These are phyloP conservation scores for Diaporthe sp. DNA, from an alignment of 2,329 filamentous ascomycete species.

Conservation along the genomic window DNA sequence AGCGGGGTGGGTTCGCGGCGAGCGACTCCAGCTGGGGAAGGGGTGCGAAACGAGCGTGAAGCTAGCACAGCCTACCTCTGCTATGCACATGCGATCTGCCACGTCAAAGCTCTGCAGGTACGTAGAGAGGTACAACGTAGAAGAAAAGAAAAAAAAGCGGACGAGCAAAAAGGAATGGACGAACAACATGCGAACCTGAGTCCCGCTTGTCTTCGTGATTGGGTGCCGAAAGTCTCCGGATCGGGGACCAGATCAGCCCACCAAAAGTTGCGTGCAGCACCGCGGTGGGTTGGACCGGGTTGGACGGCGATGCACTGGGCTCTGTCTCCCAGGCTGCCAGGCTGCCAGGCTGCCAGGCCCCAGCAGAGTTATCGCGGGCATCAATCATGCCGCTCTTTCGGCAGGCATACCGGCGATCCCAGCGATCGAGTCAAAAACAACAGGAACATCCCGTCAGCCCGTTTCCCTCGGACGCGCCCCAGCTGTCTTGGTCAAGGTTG, in stretches of 20 bases:
- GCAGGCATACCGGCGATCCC: conserved; percentile 25
- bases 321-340: neutral
- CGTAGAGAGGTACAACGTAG: neutral
- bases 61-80: conserved; percentile 23
- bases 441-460: conserved; percentile 22
- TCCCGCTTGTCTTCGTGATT: conserved; percentile 1
- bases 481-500: conserved; percentile 5
- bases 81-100: conserved; percentile 7
- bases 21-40: conserved; percentile 15
- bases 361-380: conserved; percentile 19
- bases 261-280: conserved; percentile 15
- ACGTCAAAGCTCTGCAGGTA: conserved; percentile 24
- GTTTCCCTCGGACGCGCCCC: conserved; percentile 5
- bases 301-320: conserved; percentile 15
- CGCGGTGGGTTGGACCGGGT: neutral
- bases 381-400: conserved; percentile 27
- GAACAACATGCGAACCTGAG: neutral
- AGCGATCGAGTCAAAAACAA: conserved; percentile 30
- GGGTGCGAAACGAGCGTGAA: conserved; percentile 32
- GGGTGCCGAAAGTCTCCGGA: neutral
- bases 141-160: neutral
- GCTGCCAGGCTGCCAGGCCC: conserved; percentile 3
- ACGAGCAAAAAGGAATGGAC: neutral
- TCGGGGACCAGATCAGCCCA: conserved; percentile 32
- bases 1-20: conserved; percentile 18